A percentile compares a stretch with the other conserved stretches of the same genome.
These are phyloP conservation scores for Psilocybe mexicana DNA, from an alignment of 1,284 basidiomycete genomes.

Conservation along the genomic window DNA sequence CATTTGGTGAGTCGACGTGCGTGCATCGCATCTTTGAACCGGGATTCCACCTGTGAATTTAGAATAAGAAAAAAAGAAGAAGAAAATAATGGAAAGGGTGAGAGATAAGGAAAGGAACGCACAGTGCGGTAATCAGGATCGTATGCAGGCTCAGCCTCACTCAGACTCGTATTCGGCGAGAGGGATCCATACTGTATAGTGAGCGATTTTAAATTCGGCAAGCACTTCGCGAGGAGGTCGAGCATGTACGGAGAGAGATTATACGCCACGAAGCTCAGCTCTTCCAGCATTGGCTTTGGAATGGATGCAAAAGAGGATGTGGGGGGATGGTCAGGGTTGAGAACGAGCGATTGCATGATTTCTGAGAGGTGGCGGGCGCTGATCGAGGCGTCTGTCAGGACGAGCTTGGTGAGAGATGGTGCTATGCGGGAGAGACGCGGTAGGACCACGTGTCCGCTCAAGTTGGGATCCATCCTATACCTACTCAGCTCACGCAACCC, in stretches of 20 bases:
- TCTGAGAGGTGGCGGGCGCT: not conserved
- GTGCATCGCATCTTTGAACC: constrained; percentile 12
- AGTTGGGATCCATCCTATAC: not conserved
- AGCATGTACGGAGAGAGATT: not conserved
- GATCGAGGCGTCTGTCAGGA: constrained; percentile 4
- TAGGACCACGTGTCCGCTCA: not conserved
- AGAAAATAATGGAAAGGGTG: too few relatives aligned
- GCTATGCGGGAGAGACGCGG: constrained; percentile 13
- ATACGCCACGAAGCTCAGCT: not conserved
- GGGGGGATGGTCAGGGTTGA: not conserved
- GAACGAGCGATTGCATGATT: not conserved
- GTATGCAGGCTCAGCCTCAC: not conserved
- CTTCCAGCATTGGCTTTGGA: not conserved
- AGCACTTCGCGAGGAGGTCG: constrained; percentile 2
- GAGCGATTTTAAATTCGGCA: not conserved
- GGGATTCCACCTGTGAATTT: not conserved
- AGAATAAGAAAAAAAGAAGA: not conserved
- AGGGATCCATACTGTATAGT: constrained; percentile 3
- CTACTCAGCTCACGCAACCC: constrained; percentile 9
- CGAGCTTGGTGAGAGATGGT: constrained; percentile 13
- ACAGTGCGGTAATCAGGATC: not conserved
- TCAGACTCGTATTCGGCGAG: not conserved
- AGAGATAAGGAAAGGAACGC: not conserved
- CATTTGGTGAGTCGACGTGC: constrained; percentile 9
- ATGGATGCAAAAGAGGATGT: not conserved